Percentiles rank a stretch among this genome's conserved stretches.
Conservation (phyloP, 306 rosid species). For the Lathyrus sativus region DNA sequence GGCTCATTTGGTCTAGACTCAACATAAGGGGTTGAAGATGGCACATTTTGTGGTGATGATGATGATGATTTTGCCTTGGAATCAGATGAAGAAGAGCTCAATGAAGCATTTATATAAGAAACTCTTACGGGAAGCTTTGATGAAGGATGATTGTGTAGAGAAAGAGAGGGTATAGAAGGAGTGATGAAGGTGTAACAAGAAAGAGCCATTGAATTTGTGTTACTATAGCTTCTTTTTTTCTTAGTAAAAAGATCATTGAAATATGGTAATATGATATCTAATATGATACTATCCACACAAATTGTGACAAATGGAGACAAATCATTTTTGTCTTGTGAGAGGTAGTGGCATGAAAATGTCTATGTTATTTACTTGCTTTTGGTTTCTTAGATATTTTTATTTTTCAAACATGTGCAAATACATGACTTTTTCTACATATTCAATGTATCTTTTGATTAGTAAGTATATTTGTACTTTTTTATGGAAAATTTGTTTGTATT, state of each 20-base stretch:
- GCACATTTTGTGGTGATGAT: constrained; percentile 37
- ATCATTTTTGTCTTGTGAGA: constrained; percentile 19
- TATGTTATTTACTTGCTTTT: neutral
- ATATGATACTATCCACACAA: constrained; percentile 9
- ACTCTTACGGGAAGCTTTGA: constrained; percentile 31
- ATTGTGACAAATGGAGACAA: constrained; percentile 18
- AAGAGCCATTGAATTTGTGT: constrained; percentile 58
- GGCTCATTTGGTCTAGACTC: constrained; percentile 48
- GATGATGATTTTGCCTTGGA: constrained; percentile 51
- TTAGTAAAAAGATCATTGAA: neutral
- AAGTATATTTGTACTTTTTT: neutral
- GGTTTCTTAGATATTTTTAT: neutral
- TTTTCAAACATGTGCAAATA: neutral
- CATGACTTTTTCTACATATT: constrained; percentile 7
- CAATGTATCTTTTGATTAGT: neutral
- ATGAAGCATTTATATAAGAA: constrained; percentile 47
- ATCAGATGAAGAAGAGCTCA: constrained; percentile 50
- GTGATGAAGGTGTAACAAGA: constrained; percentile 48
- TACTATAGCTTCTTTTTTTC: neutral
- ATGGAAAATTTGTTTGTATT: neutral
- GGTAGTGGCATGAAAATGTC: neutral
- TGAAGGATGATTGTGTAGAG: constrained; percentile 38
- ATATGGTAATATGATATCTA: neutral
- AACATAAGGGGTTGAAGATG: constrained; percentile 52
- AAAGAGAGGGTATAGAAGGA: constrained; percentile 37